Base-by-base conservation (phyloP, 2,329 filamentous ascomycete genomes). In the Falciphora oryzae region DNA sequence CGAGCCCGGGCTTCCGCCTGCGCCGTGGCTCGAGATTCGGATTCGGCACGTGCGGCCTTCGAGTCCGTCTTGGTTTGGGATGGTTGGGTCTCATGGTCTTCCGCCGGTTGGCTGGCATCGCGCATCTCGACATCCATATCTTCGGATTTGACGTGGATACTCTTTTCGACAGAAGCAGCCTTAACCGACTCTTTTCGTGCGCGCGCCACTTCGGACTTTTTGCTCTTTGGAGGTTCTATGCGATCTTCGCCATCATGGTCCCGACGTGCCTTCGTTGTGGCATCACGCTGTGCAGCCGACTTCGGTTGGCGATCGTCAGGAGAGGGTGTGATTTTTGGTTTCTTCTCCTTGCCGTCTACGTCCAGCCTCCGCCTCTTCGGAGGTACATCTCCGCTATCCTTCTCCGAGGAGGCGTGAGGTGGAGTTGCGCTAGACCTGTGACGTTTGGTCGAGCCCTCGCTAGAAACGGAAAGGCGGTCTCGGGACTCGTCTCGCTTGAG, bases 401-500 rank as follows among this genome's bases (percentile, higher is more conserved):
- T 85, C 18, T 85, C 83, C 1, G 75, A 77, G 27, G 79, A 77
- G 65, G 79, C 82, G n/a, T 78, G 61, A 56, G 86, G 83, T 2
- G 86, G 85, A 0, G 86, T 87, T 62, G 81, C 79, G 68, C 86
- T 89, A 35, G 79, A 78, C 32, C 86, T 80, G 69, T 84, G 83
- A 57, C 86, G 79, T 72, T 89, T 89, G n/a, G 78, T 73, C 8
- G 83, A 75, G 63, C 75, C 77, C 31, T 88, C 85, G 18, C 80
- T 79, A 10, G 80, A 77, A 59, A 81, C 77, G 11, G 80, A 79
- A 16, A 82, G 72, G 35, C 81, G 78, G 66, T 89, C 86, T 63
- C 80, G 81, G 4, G 85, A 85, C 67, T 86, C 84, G 66, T 89
- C 85, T 65, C 85, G 79, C 71, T 86, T 88, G 16, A 88, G 73